Base-by-base conservation (phyloP, 345 rosid species). In the Erysimum cheiranthoides region DNA sequence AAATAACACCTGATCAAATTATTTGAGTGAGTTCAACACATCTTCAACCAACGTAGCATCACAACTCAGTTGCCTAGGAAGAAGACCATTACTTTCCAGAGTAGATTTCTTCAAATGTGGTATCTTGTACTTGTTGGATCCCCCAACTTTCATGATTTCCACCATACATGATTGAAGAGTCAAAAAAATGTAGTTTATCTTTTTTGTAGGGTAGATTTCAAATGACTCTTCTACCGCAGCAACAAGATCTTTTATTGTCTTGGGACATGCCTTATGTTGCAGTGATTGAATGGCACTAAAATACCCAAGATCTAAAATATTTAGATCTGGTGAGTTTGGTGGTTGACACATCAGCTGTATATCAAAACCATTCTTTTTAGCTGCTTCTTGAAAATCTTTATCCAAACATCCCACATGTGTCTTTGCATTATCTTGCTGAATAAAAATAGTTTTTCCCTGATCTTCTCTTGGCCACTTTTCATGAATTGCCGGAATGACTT, bases 401-500 rank as follows among this genome's bases (percentile, higher is more conserved):
- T 34, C 45, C 14, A 1, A 2, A 16, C 14, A 8, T 2, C 34
- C 72, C 0, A 56, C n/a, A 65, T 66, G 70, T 31, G 65, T 52
- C 3, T 7, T 74, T 28, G 66, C 66, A 65, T 74, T 74, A 3
- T 43, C 78, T 65, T 74, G 72, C 3, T 57, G 25, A 8, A 57
- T 32, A 32, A 32, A 57, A 2, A 57, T 32, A 32, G 13, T 32
- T 21, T 65, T 58, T 16, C 39, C n/a, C 0, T 35, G 28, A 34
- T 47, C 14, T 54, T 34, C 34, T 5, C 21, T 16, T 70, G 54
- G 56, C 74, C 74, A 70, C 8, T 43, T 70, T 21, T 21, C 32
- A 28, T 0, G 30, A 10, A 66, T 66, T n/a, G 0, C 11, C 31
- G 34, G 46, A 28, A 66, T 2, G 10, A 66, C 60, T 18, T 66